Evolutionary conservation across 2,329 filamentous ascomycete genomes (phyloP).

Genomic region (Xylaria sp.): DNA sequence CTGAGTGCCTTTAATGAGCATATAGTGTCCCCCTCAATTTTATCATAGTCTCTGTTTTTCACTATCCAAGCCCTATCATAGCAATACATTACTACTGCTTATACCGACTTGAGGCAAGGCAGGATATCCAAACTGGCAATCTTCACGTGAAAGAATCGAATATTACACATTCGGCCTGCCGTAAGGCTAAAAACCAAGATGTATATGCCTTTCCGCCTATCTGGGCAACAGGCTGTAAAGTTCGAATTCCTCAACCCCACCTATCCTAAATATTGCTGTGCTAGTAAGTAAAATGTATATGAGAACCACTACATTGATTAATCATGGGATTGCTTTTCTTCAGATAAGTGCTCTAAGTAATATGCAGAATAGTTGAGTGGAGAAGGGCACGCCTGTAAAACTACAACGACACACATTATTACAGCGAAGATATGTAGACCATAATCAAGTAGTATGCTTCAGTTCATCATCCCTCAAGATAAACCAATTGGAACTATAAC

Average conservation of each 20-base stretch:
- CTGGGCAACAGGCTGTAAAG: slow-evolving; percentile 9
- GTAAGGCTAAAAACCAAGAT: slow-evolving; percentile 7
- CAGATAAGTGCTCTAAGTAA: background rate
- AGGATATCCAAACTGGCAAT: slow-evolving; percentile 1
- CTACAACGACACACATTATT: slow-evolving; percentile 11
- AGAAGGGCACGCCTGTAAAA: slow-evolving; percentile 4
- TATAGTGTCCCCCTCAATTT: no score
- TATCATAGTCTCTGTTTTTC: no score
- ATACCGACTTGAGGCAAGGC: background rate
- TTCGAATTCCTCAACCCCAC: background rate
- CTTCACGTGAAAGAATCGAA: background rate
- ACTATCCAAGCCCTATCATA: background rate
- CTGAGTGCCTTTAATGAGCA: no score
- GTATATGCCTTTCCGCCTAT: background rate
- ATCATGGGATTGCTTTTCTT: no score
- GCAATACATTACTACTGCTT: background rate
- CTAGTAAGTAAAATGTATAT: background rate
- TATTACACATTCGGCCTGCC: slow-evolving; percentile 1
- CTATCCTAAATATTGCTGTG: slow-evolving; percentile 1
- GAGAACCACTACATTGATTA: background rate
- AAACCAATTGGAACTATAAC: slow-evolving; percentile 4
- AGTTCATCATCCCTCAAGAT: background rate
- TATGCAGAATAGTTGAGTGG: slow-evolving; percentile 1
- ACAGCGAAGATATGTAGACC: background rate
- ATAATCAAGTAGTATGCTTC: background rate